A percentile compares a stretch with the other conserved stretches of the same genome.
phyloP scores from a whole-genome alignment of 768 basidiomycete species.

The Naganishia vaughanmartiniae region DNA sequence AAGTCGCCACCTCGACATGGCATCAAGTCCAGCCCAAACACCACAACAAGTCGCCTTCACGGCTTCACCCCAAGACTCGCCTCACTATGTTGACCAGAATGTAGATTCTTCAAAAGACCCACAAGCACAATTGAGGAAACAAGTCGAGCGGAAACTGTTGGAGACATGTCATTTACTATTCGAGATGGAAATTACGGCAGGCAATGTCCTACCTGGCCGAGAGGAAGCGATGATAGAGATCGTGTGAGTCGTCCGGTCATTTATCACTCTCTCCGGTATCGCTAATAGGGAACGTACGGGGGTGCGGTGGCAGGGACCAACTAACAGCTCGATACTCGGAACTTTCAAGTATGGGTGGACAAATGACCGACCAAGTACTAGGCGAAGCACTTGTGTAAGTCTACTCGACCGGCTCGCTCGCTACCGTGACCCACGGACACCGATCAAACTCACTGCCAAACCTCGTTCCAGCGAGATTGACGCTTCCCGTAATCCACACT shows the following conservation, averaged over 20 bases:
- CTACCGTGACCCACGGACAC: neutral
- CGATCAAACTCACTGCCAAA: neutral
- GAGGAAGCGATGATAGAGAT: conserved; percentile 21
- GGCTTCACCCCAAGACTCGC: neutral
- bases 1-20: conserved; percentile 1
- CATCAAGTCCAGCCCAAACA: conserved; percentile 15
- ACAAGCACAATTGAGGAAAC: neutral
- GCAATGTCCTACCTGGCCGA: conserved; percentile 1
- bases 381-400: conserved; percentile 20
- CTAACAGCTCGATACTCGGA: conserved; percentile 15
- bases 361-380: conserved; percentile 18
- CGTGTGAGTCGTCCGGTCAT: neutral
- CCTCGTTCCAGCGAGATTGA: conserved; percentile 12
- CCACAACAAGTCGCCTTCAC: neutral
- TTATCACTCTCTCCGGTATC: neutral
- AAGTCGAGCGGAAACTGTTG: conserved; percentile 11
- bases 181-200: conserved; percentile 22
- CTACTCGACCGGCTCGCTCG: neutral
- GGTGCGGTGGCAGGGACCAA: neutral
- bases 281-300: neutral
- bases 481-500: conserved; percentile 21
- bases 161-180: conserved; percentile 21
- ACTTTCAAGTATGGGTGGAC: neutral
- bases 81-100: neutral
- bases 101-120: neutral